Conservation (phyloP, 2,329 filamentous ascomycete genomes). For the Colletotrichum navitas region DNA sequence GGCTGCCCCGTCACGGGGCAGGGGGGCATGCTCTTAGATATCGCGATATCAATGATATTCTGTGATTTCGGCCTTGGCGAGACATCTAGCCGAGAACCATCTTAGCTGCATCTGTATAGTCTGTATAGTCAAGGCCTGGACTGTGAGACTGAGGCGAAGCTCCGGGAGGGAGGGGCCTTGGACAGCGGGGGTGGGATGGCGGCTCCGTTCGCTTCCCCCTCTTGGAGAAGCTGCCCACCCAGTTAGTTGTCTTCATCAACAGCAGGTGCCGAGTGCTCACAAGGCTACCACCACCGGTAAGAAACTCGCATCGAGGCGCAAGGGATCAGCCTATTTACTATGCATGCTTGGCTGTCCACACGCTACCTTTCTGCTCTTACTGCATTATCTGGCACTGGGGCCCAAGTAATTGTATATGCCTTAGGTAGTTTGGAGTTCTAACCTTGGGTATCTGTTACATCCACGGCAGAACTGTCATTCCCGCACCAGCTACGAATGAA, state of each 20-base stretch:
- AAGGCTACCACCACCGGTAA: background rate
- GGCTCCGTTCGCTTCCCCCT: background rate
- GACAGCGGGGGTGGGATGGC: background rate
- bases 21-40: background rate
- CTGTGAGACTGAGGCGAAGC: conserved; percentile 8
- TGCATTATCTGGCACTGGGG: background rate
- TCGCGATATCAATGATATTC: background rate
- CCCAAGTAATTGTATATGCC: background rate
- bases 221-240: background rate
- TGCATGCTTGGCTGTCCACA: background rate
- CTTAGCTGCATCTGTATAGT: conserved; percentile 4
- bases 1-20: background rate
- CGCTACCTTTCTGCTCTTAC: too few relatives aligned
- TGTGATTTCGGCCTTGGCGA: background rate
- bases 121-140: background rate
- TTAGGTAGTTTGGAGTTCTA: too few relatives aligned
- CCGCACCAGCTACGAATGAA: background rate
- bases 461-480: too few relatives aligned
- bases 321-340: too few relatives aligned
- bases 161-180: background rate
- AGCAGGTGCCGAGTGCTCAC: background rate
- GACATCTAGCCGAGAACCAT: background rate
- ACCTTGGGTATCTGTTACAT: background rate
- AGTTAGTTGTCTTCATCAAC: background rate
- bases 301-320: background rate